Evolutionary conservation across 140 eudicot genomes (phyloP).

Genomic region (Cichorium intybus): DNA sequence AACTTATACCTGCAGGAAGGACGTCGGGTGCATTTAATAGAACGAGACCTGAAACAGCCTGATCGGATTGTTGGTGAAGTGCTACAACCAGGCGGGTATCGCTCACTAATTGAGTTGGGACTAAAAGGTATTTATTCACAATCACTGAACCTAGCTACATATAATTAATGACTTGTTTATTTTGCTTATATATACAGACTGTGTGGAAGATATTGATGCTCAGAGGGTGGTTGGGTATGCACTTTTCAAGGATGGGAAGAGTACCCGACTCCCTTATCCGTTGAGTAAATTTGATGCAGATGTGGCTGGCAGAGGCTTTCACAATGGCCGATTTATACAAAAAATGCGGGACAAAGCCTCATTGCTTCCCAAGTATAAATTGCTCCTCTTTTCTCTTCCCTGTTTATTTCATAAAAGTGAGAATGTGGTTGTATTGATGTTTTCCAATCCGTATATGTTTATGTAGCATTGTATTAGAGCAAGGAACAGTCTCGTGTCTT

Average conservation of each 20-base stretch:
- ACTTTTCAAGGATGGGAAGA: constrained; percentile 51
- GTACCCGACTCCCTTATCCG: constrained; percentile 40
- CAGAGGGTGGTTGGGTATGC: constrained; percentile 55
- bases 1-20: constrained; percentile 56
- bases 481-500: constrained; percentile 52
- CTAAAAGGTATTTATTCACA: constrained; percentile 38
- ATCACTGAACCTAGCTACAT: no score
- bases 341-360: constrained; percentile 60
- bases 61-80: constrained; percentile 62
- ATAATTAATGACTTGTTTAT: no score
- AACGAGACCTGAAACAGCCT: constrained; percentile 50
- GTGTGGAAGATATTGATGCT: constrained; percentile 59
- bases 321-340: constrained; percentile 58
- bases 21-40: constrained; percentile 43
- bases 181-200: no score
- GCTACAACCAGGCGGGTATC: constrained; percentile 66
- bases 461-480: constrained; percentile 21
- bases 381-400: background rate
- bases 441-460: no score
- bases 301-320: constrained; percentile 61
- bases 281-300: constrained; percentile 46
- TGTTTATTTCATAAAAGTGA: no score
- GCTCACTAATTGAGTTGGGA: constrained; percentile 48
- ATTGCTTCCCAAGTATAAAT: constrained; percentile 37
- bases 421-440: no score